phyloP scores from a whole-genome alignment of 176 grass and related monocot species.

The Rhynchospora tenuis region DNA sequence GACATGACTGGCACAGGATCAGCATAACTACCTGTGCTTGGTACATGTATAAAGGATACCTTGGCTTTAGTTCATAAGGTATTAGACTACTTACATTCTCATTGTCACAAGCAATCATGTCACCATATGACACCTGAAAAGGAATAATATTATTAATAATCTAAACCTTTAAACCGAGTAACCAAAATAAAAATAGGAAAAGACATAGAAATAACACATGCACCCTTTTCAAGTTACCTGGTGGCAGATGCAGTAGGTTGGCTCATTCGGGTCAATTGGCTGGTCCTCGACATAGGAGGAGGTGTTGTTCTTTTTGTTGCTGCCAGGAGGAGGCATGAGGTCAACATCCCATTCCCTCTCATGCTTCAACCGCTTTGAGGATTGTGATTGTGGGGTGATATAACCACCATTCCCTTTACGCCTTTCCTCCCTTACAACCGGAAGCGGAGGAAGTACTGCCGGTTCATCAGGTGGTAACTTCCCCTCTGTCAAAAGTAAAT shows the following conservation, averaged over 20 bases:
- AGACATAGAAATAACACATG: background rate
- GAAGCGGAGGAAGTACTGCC: constrained; percentile 56
- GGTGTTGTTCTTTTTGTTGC: constrained; percentile 64
- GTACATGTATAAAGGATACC: background rate
- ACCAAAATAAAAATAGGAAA: background rate
- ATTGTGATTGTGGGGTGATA: constrained; percentile 71
- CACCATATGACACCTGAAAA: constrained; percentile 88
- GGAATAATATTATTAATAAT: constrained; percentile 11
- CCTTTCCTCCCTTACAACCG: constrained; percentile 67
- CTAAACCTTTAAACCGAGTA: constrained; percentile 10
- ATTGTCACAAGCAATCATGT: constrained; percentile 99
- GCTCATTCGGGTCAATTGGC: constrained; percentile 90
- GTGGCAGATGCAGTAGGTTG: constrained; percentile 96
- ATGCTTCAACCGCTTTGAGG: constrained; percentile 78
- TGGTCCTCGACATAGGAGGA: constrained; percentile 53
- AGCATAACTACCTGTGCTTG: background rate
- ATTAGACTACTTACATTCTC: constrained; percentile 73
- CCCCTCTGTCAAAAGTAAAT: constrained; percentile 62
- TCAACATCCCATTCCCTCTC: constrained; percentile 86
- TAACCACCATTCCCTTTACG: constrained; percentile 65
- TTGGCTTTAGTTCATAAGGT: background rate
- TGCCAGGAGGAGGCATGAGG: constrained; percentile 95
- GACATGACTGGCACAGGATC: background rate
- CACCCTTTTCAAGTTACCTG: constrained; percentile 50
- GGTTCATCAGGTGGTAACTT: constrained; percentile 82